Percentiles rank a stretch among this genome's conserved stretches.
phyloP scores from a whole-genome alignment of 2,329 filamentous ascomycete genomes.

The Sporothrix brunneoviolacea region DNA sequence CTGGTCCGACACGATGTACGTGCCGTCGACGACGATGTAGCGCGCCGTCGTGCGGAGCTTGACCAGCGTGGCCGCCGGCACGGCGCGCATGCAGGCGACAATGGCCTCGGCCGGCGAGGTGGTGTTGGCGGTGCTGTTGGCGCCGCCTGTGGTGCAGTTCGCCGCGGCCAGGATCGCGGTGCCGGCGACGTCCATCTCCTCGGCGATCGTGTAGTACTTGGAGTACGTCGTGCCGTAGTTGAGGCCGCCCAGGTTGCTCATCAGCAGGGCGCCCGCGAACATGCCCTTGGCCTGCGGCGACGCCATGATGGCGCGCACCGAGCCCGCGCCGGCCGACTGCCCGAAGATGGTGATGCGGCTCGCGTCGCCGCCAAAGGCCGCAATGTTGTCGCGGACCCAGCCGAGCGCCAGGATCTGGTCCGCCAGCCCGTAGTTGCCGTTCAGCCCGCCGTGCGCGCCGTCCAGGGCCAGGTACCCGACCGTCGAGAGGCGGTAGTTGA shows the following conservation, averaged over 20 bases:
- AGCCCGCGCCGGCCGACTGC: slow-evolving; percentile 45
- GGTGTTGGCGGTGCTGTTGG: slow-evolving; percentile 30
- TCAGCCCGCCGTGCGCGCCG: slow-evolving; percentile 32
- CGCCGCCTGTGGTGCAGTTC: slow-evolving; percentile 38
- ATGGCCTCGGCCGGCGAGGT: slow-evolving; percentile 29
- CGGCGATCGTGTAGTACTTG: slow-evolving; percentile 48
- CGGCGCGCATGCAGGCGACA: slow-evolving; percentile 45
- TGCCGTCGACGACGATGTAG: slow-evolving; percentile 53
- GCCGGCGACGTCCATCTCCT: slow-evolving; percentile 43
- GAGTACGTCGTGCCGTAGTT: slow-evolving; percentile 53
- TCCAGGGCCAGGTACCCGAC: slow-evolving; percentile 52
- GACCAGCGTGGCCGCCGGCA: slow-evolving; percentile 37
- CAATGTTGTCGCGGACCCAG: slow-evolving; percentile 45
- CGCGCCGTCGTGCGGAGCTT: slow-evolving; percentile 36
- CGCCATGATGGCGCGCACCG: slow-evolving; percentile 44
- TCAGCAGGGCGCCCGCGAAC: slow-evolving; percentile 40
- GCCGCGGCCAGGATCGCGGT: slow-evolving; percentile 44
- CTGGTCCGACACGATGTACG: slow-evolving; percentile 42
- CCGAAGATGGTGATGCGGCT: slow-evolving; percentile 51
- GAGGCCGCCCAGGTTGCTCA: slow-evolving; percentile 35
- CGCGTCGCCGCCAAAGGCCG: slow-evolving; percentile 50
- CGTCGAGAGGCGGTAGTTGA: slow-evolving; percentile 54
- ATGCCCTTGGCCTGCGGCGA: slow-evolving; percentile 40
- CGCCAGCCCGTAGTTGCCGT: slow-evolving; percentile 43
- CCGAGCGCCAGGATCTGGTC: slow-evolving; percentile 44